A percentile compares a stretch with the other conserved stretches of the same genome.
Evolutionary conservation across 108 stramenopile species (phyloP).

Genomic region (Nitzschia palea): DNA sequence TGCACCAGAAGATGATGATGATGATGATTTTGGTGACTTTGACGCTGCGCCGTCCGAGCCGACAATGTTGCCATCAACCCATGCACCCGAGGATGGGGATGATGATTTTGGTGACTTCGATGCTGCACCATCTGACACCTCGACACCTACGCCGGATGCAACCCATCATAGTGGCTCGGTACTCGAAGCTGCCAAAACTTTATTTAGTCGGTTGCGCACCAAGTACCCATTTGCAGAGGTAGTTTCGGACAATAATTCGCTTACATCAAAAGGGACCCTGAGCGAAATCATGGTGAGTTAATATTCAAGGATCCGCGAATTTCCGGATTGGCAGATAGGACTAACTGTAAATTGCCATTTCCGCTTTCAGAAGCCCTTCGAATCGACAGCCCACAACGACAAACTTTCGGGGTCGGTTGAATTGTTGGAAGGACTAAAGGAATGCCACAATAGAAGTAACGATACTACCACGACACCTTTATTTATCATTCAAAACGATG

Average conservation of each 20-base stretch:
- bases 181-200: slow-evolving; percentile 2
- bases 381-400: neutral
- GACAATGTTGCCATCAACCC: neutral
- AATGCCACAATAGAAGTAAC: neutral
- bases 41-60: slow-evolving; percentile 5
- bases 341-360: too few species aligned
- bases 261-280: neutral
- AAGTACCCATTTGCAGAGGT: slow-evolving; percentile 17
- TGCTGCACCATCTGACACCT: neutral
- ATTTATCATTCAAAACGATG: slow-evolving; percentile 19
- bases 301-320: too few species aligned
- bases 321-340: too few species aligned
- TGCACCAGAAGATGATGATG: slow-evolving; percentile 1
- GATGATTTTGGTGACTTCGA: slow-evolving; percentile 38
- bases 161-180: neutral
- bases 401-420: neutral
- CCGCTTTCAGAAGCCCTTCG: too few species aligned
- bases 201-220: slow-evolving; percentile 17
- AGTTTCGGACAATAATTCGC: neutral
- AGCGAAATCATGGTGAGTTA: slow-evolving; percentile 1
- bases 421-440: neutral
- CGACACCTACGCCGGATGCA: neutral
- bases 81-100: slow-evolving; percentile 2
- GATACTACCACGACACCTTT: neutral
- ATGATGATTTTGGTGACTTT: slow-evolving; percentile 31